Percentiles rank a stretch among this genome's conserved stretches.
These are phyloP conservation scores for Coccomyxa subellipsoidea DNA, from an alignment of 163 green algal genomes.

Conservation along the genomic window DNA sequence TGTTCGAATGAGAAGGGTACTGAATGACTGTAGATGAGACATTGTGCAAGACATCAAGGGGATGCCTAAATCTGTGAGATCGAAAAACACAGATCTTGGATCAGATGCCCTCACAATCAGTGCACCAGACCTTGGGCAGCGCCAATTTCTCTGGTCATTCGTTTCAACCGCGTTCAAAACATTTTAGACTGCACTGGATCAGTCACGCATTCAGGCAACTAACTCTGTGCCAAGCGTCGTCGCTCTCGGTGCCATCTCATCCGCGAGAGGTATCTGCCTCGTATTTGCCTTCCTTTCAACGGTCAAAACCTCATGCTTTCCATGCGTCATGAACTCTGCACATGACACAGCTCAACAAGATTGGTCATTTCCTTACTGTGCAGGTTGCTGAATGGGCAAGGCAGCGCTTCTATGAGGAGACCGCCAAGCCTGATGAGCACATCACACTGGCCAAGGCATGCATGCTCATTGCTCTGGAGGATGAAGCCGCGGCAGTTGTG, in stretches of 20 bases:
- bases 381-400: neutral
- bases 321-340: neutral
- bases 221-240: neutral
- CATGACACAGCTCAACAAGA: neutral
- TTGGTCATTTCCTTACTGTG: neutral
- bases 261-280: neutral
- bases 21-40: neutral
- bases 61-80: no score
- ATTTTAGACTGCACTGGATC: neutral
- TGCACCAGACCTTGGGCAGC: neutral
- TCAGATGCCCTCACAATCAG: neutral
- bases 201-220: neutral
- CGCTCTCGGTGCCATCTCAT: neutral
- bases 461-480: conserved; percentile 60
- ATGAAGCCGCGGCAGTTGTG: conserved; percentile 48
- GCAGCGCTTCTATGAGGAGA: conserved; percentile 1
- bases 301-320: neutral
- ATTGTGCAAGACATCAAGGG: neutral
- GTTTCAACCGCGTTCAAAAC: neutral
- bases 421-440: conserved; percentile 21
- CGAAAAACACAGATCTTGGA: neutral
- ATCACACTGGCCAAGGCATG: conserved; percentile 48
- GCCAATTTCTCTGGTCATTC: neutral
- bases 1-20: neutral
- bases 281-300: neutral